Percentiles rank a stretch among this genome's conserved stretches.
Evolutionary conservation across 148 eudicot genomes (phyloP).

Genomic region (Dysphania ambrosioides): DNA sequence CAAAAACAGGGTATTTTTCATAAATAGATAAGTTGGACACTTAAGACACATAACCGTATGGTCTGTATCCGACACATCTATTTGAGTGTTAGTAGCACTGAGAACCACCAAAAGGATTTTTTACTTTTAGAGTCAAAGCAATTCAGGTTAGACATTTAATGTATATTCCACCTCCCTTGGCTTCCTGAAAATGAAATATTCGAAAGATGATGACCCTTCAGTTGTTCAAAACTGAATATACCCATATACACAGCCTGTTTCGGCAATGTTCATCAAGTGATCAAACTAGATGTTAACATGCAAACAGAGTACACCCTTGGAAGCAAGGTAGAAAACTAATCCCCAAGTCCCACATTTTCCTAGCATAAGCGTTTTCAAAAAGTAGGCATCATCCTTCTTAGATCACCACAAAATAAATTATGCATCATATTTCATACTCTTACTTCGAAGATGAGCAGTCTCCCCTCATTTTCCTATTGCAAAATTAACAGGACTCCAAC

Average conservation of each 20-base stretch:
- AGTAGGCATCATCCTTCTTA: background rate
- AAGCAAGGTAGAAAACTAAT: background rate
- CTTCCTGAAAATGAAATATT: background rate
- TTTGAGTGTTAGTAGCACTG: background rate
- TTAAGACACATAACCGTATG: background rate
- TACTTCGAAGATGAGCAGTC: background rate
- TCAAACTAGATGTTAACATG: background rate
- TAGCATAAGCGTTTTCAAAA: background rate
- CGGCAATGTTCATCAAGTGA: background rate
- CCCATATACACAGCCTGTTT: background rate
- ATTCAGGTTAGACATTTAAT: background rate
- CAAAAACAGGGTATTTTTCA: background rate
- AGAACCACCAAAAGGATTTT: background rate
- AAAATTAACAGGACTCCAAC: background rate
- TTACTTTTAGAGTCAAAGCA: background rate
- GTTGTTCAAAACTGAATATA: background rate
- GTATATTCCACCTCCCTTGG: too few relatives aligned
- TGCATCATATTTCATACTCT: background rate
- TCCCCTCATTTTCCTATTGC: background rate
- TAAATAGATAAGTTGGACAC: background rate
- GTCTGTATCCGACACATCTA: background rate
- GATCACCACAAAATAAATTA: background rate
- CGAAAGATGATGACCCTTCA: background rate
- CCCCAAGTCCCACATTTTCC: background rate
- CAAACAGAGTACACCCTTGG: background rate